Percentiles rank a stretch among this genome's conserved stretches.
phyloP scores from a whole-genome alignment of 805 yeast species.

The Cyberlindnera petersonii region DNA sequence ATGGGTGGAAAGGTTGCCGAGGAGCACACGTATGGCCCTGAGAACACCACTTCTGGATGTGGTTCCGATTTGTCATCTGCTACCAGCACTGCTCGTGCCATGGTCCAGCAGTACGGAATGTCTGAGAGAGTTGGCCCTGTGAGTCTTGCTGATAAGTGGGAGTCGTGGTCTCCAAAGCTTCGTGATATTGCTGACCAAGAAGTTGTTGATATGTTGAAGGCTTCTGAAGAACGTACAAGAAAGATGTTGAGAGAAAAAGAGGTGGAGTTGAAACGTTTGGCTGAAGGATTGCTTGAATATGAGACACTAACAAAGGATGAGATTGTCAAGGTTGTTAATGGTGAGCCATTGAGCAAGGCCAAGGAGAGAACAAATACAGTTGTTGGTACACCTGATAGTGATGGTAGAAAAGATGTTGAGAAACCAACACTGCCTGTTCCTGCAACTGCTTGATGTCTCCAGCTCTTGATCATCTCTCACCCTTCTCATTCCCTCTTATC shows the following conservation, averaged over 20 bases:
- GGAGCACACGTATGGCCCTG: slow-evolving; percentile 85
- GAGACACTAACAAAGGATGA: slow-evolving; percentile 92
- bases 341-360: slow-evolving; percentile 67
- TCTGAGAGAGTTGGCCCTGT: slow-evolving; percentile 91
- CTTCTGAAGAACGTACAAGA: slow-evolving; percentile 78
- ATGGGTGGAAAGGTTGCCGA: slow-evolving; percentile 99
- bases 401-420: slow-evolving; percentile 37
- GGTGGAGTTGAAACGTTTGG: slow-evolving; percentile 77
- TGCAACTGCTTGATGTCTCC: slow-evolving; percentile 24
- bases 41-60: slow-evolving; percentile 93
- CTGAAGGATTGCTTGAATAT: slow-evolving; percentile 90
- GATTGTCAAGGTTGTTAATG: slow-evolving; percentile 79
- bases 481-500: no score
- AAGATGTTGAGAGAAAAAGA: slow-evolving; percentile 55
- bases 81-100: slow-evolving; percentile 88
- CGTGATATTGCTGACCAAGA: slow-evolving; percentile 92
- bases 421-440: slow-evolving; percentile 29
- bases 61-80: slow-evolving; percentile 88
- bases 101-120: slow-evolving; percentile 98
- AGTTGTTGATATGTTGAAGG: slow-evolving; percentile 69
- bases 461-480: no score
- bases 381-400: slow-evolving; percentile 50
- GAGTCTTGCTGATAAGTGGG: slow-evolving; percentile 86
- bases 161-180: slow-evolving; percentile 85
- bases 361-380: slow-evolving; percentile 75